Conservation (phyloP, 805 yeast genomes). For the Hanseniaspora meyeri region DNA sequence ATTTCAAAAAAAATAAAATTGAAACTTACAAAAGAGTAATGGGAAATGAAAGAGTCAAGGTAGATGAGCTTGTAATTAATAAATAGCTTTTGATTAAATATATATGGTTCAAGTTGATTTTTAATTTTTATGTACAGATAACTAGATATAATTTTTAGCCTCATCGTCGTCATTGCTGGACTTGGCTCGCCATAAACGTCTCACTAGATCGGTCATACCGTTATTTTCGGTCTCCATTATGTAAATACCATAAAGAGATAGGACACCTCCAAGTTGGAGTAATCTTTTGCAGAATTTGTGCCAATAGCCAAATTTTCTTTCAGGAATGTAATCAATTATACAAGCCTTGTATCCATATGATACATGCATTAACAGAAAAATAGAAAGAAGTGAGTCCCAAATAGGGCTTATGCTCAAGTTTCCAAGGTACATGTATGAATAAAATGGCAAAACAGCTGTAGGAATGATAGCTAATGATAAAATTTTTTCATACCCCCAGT, state of each 20-base stretch:
- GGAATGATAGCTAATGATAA: constrained; percentile 55
- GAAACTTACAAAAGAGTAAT: constrained; percentile 3
- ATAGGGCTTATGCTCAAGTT: constrained; percentile 32
- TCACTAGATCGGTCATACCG: constrained; percentile 44
- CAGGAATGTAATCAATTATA: constrained; percentile 67
- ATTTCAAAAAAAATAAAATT: constrained; percentile 21
- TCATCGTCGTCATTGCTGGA: not conserved
- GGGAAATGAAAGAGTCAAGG: constrained; percentile 3
- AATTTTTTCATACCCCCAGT: constrained; percentile 60
- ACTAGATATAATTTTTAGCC: not conserved
- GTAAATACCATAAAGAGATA: constrained; percentile 62
- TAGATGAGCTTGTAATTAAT: not conserved
- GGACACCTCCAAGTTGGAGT: constrained; percentile 49
- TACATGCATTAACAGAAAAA: constrained; percentile 48
- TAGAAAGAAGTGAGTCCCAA: constrained; percentile 45
- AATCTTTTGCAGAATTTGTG: constrained; percentile 49
- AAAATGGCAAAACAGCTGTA: constrained; percentile 42
- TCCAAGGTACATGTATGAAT: constrained; percentile 25
- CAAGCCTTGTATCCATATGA: constrained; percentile 65
- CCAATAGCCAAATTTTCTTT: constrained; percentile 56
- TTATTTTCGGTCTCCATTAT: constrained; percentile 52
- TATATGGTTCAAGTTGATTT: not conserved
- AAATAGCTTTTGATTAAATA: not conserved
- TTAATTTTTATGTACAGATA: not conserved
- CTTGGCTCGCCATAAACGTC: constrained; percentile 27